Evolutionary conservation across 2,329 filamentous ascomycete genomes (phyloP).

Genomic region (Fusarium veterinarium): DNA sequence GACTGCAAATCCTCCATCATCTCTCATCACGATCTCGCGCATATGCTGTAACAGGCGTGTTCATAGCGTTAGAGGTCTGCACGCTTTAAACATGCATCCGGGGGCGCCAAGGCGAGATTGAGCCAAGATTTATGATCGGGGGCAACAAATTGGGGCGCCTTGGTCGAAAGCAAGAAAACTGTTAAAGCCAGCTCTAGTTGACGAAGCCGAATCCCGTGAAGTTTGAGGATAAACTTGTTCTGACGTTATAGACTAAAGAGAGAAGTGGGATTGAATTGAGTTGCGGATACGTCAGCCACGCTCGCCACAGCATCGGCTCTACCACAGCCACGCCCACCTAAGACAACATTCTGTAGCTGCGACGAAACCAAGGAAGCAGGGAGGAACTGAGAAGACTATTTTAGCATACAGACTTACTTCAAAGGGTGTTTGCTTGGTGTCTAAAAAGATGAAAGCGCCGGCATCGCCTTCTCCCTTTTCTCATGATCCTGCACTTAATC

Average conservation of each 20-base stretch:
- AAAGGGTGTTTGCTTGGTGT: not conserved
- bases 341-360: not conserved
- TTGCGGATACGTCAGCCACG: slow-evolving; percentile 9
- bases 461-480: not conserved
- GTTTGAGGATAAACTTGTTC: slow-evolving; percentile 16
- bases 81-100: slow-evolving; percentile 4
- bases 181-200: slow-evolving; percentile 5
- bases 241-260: slow-evolving; percentile 13
- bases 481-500: not conserved
- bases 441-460: not conserved
- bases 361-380: not conserved
- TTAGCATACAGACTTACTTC: not conserved
- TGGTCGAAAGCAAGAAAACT: not conserved
- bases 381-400: not conserved
- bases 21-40: slow-evolving; percentile 27
- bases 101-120: not conserved
- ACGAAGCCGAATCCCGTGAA: slow-evolving; percentile 18
- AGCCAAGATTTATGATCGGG: not conserved
- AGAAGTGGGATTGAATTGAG: not conserved
- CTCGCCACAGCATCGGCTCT: slow-evolving; percentile 1
- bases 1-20: slow-evolving; percentile 20
- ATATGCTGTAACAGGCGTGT: slow-evolving; percentile 21
- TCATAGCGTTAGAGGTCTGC: not conserved
- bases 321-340: slow-evolving; percentile 12
- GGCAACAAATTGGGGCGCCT: slow-evolving; percentile 2